These are phyloP conservation scores for Eugenia klotzschiana DNA, from an alignment of 441 rosid species.

Conservation along the genomic window DNA sequence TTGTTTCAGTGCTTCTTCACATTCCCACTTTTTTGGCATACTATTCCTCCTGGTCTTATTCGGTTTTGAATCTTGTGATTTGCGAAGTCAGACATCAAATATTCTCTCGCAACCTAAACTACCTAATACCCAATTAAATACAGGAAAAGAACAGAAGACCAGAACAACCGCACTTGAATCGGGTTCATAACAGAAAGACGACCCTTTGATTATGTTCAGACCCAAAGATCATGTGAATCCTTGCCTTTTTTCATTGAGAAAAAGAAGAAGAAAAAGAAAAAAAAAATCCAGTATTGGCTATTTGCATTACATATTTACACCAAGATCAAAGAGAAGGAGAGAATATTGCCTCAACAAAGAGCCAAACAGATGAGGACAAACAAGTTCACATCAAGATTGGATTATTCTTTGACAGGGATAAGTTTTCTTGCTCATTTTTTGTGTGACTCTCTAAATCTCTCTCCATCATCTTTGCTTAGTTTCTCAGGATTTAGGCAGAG, in stretches of 20 bases:
- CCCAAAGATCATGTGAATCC: conserved; percentile 19
- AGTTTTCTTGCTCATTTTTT: background rate
- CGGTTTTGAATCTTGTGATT: background rate
- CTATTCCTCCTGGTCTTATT: background rate
- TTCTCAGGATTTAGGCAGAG: conserved; percentile 9
- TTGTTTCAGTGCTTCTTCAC: background rate
- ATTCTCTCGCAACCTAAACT: conserved; percentile 18
- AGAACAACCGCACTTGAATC: conserved; percentile 3
- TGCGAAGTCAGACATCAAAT: background rate
- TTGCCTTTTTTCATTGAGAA: conserved; percentile 4
- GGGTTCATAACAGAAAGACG: conserved; percentile 7
- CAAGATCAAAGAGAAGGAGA: background rate
- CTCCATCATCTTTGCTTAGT: conserved; percentile 5
- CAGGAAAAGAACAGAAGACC: conserved; percentile 27
- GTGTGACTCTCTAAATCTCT: background rate
- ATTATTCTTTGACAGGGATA: conserved; percentile 3
- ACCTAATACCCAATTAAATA: conserved; percentile 34
- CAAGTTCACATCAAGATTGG: conserved; percentile 1
- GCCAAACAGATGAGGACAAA: conserved; percentile 27
- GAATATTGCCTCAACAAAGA: conserved; percentile 7
- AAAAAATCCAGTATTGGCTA: background rate
- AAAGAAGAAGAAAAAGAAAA: background rate
- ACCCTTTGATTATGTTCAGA: conserved; percentile 1
- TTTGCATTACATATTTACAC: background rate
- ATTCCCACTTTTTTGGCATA: background rate